Evolutionary conservation across 192 early-diverging fungal genomes (phyloP).

Genomic region (Allomyces macrogynus): DNA sequence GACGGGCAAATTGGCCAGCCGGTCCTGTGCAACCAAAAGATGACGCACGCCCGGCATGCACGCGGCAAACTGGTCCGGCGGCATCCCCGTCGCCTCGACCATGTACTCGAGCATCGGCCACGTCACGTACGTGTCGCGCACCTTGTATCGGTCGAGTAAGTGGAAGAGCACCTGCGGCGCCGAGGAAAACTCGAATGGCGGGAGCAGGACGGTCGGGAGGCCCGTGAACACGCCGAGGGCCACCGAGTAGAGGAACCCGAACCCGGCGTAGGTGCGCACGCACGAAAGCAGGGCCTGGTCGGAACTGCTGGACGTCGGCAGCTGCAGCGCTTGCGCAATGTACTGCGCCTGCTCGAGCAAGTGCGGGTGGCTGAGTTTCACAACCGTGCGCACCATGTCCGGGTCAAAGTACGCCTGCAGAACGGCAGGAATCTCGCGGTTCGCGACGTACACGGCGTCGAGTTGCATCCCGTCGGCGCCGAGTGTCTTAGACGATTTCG

Average conservation of each 20-base stretch:
- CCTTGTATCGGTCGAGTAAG: background rate
- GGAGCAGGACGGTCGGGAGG: slow-evolving; percentile 5
- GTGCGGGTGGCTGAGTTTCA: slow-evolving; percentile 6
- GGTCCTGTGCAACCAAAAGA: too few species aligned
- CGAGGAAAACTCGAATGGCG: slow-evolving; percentile 6
- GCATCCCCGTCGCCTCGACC: background rate
- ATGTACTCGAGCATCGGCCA: background rate
- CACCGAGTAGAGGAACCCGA: slow-evolving; percentile 13
- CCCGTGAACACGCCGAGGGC: slow-evolving; percentile 12
- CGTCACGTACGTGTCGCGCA: background rate
- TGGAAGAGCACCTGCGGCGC: background rate
- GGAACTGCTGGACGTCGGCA: slow-evolving; percentile 1
- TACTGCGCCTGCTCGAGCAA: slow-evolving; percentile 10
- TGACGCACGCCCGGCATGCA: too few species aligned
- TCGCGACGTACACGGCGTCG: background rate
- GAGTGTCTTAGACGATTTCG: background rate
- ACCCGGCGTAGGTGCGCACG: slow-evolving; percentile 5
- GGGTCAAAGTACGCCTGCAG: slow-evolving; percentile 5
- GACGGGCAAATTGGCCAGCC: too few species aligned
- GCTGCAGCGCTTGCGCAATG: slow-evolving; percentile 2
- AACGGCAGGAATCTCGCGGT: slow-evolving; percentile 5
- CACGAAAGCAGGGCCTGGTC: slow-evolving; percentile 8
- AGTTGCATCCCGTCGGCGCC: background rate
- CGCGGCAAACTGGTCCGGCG: background rate
- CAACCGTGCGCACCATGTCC: slow-evolving; percentile 9